These are phyloP conservation scores for Cunninghamia lanceolata DNA, from an alignment of 75 land plant genomes.

Conservation along the genomic window DNA sequence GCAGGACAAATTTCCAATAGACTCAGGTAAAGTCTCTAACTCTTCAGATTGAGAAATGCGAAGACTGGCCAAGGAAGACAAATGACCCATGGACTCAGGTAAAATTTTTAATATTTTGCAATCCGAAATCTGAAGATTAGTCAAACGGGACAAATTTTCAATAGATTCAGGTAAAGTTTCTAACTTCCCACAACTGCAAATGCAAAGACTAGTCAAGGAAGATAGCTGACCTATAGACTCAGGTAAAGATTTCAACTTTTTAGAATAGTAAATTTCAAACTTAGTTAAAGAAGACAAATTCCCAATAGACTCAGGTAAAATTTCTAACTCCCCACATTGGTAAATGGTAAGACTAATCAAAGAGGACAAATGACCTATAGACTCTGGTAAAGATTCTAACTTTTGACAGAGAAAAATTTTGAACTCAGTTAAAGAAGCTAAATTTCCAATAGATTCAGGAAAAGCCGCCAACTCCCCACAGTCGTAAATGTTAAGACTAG, in stretches of 20 bases:
- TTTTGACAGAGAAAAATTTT: no score
- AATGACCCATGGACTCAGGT: not conserved
- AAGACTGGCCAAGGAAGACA: not conserved
- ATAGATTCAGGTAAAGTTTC: not conserved
- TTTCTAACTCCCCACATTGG: no score
- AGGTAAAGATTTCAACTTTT: not conserved
- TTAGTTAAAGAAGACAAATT: not conserved
- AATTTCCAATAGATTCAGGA: not conserved
- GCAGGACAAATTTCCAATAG: not conserved
- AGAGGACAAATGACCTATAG: not conserved
- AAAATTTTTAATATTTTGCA: not conserved
- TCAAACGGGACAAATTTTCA: not conserved
- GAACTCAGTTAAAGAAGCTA: not conserved
- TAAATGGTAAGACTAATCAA: no score
- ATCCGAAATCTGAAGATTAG: not conserved
- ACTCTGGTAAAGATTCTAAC: no score
- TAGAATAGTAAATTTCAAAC: not conserved
- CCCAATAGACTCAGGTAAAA: no score
- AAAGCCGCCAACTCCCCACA: not conserved
- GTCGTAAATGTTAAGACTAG: not conserved
- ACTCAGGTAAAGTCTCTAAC: not conserved
- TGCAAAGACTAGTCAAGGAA: no score
- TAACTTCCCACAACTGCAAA: not conserved
- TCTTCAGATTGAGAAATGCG: not conserved
- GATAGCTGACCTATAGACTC: not conserved